Evolutionary conservation across 768 basidiomycete species (phyloP).

Genomic region (Peribolospora kevripleyi): DNA sequence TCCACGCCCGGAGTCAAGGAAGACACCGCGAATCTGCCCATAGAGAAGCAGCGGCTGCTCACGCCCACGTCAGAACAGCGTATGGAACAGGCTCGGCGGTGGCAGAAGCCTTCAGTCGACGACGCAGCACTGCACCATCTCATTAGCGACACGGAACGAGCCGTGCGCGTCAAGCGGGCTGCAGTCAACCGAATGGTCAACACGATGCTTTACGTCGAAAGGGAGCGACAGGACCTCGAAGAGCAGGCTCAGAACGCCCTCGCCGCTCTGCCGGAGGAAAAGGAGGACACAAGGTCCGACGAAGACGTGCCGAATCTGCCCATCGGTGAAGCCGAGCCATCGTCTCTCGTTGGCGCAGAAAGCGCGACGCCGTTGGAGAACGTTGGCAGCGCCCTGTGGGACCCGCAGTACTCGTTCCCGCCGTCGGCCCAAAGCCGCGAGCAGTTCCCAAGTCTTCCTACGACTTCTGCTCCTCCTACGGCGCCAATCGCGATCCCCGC

Average conservation of each 20-base stretch:
- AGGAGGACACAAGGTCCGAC: slow-evolving; percentile 16
- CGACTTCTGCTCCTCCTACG: too few relatives aligned
- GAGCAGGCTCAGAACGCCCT: slow-evolving; percentile 47
- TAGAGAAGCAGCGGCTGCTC: slow-evolving; percentile 71
- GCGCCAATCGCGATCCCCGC: too few relatives aligned
- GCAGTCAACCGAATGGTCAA: slow-evolving; percentile 89
- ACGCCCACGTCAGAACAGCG: slow-evolving; percentile 52
- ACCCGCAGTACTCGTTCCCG: too few relatives aligned
- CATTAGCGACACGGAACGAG: slow-evolving; percentile 60
- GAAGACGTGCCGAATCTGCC: too few relatives aligned
- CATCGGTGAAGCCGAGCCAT: too few relatives aligned
- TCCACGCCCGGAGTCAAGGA: slow-evolving; percentile 73
- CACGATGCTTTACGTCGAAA: slow-evolving; percentile 87
- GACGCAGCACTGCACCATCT: slow-evolving; percentile 64
- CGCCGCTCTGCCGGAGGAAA: slow-evolving; percentile 19
- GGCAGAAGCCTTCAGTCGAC: slow-evolving; percentile 63
- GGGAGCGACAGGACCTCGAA: slow-evolving; percentile 93
- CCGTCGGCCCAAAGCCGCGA: too few relatives aligned
- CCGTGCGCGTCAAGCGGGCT: slow-evolving; percentile 81
- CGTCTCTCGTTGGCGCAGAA: too few relatives aligned
- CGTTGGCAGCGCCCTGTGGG: too few relatives aligned
- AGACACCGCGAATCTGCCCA: slow-evolving; percentile 57
- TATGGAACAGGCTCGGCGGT: slow-evolving; percentile 48
- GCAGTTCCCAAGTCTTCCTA: too few relatives aligned
- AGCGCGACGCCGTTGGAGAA: too few relatives aligned